Base-by-base conservation (phyloP, 2,329 filamentous ascomycete genomes). In the Pyricularia pennisetigena region DNA sequence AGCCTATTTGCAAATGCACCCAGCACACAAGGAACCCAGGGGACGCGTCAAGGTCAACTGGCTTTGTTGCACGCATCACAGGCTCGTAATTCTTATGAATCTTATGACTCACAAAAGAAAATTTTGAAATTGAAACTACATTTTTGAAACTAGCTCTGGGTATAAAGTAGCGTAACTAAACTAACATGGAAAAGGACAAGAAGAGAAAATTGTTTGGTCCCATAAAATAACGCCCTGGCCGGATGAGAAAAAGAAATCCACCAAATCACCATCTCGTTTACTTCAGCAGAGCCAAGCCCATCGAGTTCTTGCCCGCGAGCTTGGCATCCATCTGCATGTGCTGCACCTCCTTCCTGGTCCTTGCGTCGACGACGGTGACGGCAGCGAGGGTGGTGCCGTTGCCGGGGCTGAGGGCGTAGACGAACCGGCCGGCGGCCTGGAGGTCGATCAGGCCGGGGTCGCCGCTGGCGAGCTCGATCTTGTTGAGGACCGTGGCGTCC, bases 391-490 rank as follows among this genome's bases (percentile, higher is more conserved):
- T 76, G 0, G 75, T 79, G 0, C 81, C 83, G 68, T 86, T 85
- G 0, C 85, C 85, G 0, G 85, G 84, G 2, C 79, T 79, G 4
- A 90, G 74, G 0, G 83, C 85, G 73, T 89, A 90, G 0, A 90
- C 68, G 70, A 87, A 86, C 30, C 77, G 76, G 0, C 87, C 87
- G 0, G 79, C 79, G 0, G 82, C 81, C 9, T 72, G 74, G 12
- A 89, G 72, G 73, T 90, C 87, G 68, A 85, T 83, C 65, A 89
- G 76, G 0, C 87, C 87, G 0, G 79, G 77, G 70, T 85, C 83
- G 0, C 80, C 81, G 26, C 80, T 82, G 8, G 74, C 76, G 2
- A 83, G 74, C 66, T 86, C 81, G 0, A 84, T 71, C 7, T 72
- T 71, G 0, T 72, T 73, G 2, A 84, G 64, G 10, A 89, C 77